Conservation (phyloP, 2,329 filamentous ascomycete genomes). For the Hymenoscyphus salicellus region DNA sequence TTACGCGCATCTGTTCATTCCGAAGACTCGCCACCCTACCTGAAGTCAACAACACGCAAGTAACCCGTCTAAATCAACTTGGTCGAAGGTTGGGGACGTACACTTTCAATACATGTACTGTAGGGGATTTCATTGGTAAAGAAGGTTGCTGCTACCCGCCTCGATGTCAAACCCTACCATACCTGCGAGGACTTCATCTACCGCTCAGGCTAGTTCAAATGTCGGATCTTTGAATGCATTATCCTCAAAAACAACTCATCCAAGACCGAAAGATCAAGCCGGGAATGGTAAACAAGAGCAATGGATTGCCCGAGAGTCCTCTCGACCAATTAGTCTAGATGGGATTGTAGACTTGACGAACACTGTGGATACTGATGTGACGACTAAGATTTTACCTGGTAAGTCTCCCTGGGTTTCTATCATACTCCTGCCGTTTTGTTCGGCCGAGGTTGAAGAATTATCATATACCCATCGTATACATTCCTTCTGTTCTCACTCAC, state of each 20-base stretch:
- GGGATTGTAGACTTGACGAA: conserved; percentile 30
- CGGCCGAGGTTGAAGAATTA: background rate
- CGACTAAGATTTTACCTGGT: conserved; percentile 31
- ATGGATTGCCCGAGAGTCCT: conserved; percentile 18
- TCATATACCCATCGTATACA: background rate
- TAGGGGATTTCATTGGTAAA: background rate
- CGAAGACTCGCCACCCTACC: background rate
- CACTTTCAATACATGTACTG: background rate
- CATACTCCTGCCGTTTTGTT: background rate
- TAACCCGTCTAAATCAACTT: background rate
- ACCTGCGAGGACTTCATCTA: background rate
- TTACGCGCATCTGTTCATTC: background rate
- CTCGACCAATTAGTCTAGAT: conserved; percentile 23
- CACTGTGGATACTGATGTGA: conserved; percentile 33
- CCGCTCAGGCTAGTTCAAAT: background rate
- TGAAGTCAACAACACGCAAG: no score
- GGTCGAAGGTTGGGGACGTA: background rate
- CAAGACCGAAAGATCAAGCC: conserved; percentile 4
- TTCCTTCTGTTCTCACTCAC: conserved; percentile 9
- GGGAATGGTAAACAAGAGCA: conserved; percentile 9
- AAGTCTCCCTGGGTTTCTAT: conserved; percentile 18
- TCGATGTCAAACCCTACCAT: background rate
- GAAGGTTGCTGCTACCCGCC: background rate
- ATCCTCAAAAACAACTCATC: background rate
- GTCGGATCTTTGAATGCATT: background rate